Evolutionary conservation across 768 basidiomycete genomes (phyloP), one percentile per base, ranked within the genome.

Genomic region (Dentipellis sp.): DNA sequence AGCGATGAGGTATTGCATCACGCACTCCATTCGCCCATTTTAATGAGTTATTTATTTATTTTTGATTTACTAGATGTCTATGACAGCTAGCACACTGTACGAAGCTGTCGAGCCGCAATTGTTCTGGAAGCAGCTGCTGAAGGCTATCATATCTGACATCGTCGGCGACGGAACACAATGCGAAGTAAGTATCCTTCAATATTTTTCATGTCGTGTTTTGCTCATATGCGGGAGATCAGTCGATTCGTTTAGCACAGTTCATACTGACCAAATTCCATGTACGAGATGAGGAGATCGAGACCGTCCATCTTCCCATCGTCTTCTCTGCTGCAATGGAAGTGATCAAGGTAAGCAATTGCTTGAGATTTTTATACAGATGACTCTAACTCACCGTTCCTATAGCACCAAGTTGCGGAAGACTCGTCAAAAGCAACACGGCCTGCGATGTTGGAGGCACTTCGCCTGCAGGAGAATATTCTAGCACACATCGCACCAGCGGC

Each of bases 91-190:
- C 59, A 89, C 91, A 1, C 73, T 99, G 0, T 92, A 94, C 61
- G 94, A 98, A 68, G 86, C 90, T n/a, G 79, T 88, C 14, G 97
- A 99, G 58, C 97, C 94, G 2, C 80, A 82, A 54, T 74, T 92
- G 45, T 74, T 93, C 4, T 99, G 95, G 95, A 86, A 82, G 62
- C 79, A 84, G 48, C 64, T 99, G 0, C 75, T 91, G 53, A 64
- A 69, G 40, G 68, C 76, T 7, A 71, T 86, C n/a, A 73, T 86
- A 58, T 60, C 72, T 1, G 82, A 86, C 56, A 69, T 91, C 14
- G 66, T 65, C 2, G 75, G 75, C 4, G 71, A 75, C 56, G 74
- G 70, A 29, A 64, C 61, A 2, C 61, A 67, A 8, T 65, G 71
- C 34, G 83, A 87, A 75, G 87, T 84, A 61, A 34, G 69, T 56